phyloP scores from a whole-genome alignment of 1,139 yeast species.

The Blastobotrys ciferrii region DNA sequence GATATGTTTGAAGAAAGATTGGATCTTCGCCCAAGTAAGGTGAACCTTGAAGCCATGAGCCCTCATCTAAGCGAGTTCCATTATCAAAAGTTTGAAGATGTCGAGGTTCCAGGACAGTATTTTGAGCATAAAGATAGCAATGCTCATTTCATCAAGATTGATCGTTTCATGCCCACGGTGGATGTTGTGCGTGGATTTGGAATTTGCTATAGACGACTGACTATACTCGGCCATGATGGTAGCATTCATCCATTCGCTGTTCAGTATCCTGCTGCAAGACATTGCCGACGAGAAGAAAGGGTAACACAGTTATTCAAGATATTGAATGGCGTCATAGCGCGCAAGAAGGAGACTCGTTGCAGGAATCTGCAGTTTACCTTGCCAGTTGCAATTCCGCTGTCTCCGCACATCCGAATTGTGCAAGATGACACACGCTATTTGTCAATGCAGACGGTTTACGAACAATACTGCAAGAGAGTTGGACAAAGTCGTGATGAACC shows the following conservation, averaged over 20 bases:
- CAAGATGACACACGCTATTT: slow-evolving; percentile 77
- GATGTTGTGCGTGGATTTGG: slow-evolving; percentile 89
- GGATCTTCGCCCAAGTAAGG: slow-evolving; percentile 70
- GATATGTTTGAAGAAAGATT: slow-evolving; percentile 87
- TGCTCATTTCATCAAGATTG: slow-evolving; percentile 86
- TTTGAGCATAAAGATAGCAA: slow-evolving; percentile 71
- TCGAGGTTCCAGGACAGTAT: slow-evolving; percentile 97
- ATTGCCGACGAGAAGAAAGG: slow-evolving; percentile 93
- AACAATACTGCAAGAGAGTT: slow-evolving; percentile 73
- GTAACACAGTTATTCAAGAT: slow-evolving; percentile 88
- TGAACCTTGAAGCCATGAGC: slow-evolving; percentile 83
- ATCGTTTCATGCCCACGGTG: slow-evolving; percentile 84
- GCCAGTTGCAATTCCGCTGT: slow-evolving; percentile 89
- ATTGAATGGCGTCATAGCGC: slow-evolving; percentile 74
- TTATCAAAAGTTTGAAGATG: slow-evolving; percentile 95
- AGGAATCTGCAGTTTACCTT: slow-evolving; percentile 82
- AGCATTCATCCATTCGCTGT: slow-evolving; percentile 89
- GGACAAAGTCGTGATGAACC: slow-evolving; percentile 88
- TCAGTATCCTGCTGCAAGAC: slow-evolving; percentile 97
- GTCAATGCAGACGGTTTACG: slow-evolving; percentile 85
- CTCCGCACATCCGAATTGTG: slow-evolving; percentile 91
- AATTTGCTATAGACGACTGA: slow-evolving; percentile 86
- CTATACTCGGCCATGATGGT: slow-evolving; percentile 93
- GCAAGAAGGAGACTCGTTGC: slow-evolving; percentile 83
- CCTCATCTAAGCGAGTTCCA: slow-evolving; percentile 97